These are phyloP conservation scores for Penicillium cosmopolitanum DNA, from an alignment of 495 filamentous ascomycete genomes.

Conservation along the genomic window DNA sequence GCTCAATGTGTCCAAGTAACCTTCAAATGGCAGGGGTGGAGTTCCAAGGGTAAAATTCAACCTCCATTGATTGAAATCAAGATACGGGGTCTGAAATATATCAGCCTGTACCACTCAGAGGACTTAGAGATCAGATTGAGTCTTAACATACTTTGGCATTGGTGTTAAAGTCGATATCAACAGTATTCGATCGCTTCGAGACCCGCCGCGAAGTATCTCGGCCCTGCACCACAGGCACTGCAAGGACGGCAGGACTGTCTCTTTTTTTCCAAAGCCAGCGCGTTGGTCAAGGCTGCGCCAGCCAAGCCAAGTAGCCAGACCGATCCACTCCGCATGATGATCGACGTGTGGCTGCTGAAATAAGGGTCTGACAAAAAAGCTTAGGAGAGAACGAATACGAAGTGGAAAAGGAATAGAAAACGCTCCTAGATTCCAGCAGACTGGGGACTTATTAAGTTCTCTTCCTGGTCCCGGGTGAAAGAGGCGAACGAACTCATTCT, in stretches of 20 bases:
- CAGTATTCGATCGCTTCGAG: slow-evolving; percentile 4
- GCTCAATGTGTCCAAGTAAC: too few relatives aligned
- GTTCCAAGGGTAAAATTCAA: too few relatives aligned
- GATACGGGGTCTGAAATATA: background rate
- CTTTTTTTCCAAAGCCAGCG: slow-evolving; percentile 16
- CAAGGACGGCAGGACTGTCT: slow-evolving; percentile 11
- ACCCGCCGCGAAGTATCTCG: slow-evolving; percentile 1
- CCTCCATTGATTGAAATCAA: too few relatives aligned
- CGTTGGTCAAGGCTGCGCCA: slow-evolving; percentile 6
- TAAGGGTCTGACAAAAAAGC: background rate
- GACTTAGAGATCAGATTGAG: background rate
- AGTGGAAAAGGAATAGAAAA: background rate
- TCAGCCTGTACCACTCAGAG: background rate
- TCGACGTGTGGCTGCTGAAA: background rate
- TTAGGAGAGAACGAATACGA: background rate
- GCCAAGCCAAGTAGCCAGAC: slow-evolving; percentile 11
- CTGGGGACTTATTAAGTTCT: too few relatives aligned
- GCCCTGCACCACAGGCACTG: slow-evolving; percentile 5
- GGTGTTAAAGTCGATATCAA: background rate
- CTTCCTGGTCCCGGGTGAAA: too few relatives aligned
- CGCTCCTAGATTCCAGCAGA: background rate
- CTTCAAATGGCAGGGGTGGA: too few relatives aligned
- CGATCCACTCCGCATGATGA: slow-evolving; percentile 17
- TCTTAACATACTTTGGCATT: slow-evolving; percentile 4
- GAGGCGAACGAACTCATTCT: too few relatives aligned